Percentiles rank a stretch among this genome's conserved stretches.
These are phyloP conservation scores for Colletotrichum chrysophilum DNA, from an alignment of 2,329 filamentous ascomycete genomes.

Conservation along the genomic window DNA sequence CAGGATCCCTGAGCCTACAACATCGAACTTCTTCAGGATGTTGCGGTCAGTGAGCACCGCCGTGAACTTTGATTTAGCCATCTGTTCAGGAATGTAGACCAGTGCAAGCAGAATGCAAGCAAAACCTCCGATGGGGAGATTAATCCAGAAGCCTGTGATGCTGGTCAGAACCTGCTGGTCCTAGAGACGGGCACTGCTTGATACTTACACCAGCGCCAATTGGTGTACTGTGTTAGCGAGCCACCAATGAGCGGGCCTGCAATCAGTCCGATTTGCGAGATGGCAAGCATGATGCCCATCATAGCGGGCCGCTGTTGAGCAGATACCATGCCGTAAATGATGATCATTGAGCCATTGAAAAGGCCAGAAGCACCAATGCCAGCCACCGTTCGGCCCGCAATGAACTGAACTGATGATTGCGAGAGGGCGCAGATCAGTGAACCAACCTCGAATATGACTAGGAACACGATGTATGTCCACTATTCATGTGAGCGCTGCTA, in stretches of 20 bases:
- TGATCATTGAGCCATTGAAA: conserved; percentile 38
- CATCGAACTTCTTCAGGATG: conserved; percentile 41
- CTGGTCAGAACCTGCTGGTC: not conserved
- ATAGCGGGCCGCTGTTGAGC: conserved; percentile 33
- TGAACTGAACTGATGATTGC: conserved; percentile 47
- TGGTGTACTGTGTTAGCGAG: conserved; percentile 28
- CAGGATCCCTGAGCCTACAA: conserved; percentile 46
- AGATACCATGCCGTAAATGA: conserved; percentile 32
- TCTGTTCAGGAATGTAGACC: conserved; percentile 39
- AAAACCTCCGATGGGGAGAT: conserved; percentile 46
- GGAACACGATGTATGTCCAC: conserved; percentile 32
- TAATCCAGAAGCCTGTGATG: conserved; percentile 46
- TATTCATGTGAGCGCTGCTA: conserved; percentile 6
- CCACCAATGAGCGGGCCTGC: conserved; percentile 44
- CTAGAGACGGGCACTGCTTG: not conserved
- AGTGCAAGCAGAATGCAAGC: conserved; percentile 35
- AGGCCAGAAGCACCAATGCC: conserved; percentile 51
- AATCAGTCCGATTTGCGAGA: conserved; percentile 47
- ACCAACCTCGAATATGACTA: conserved; percentile 40
- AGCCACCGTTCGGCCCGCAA: conserved; percentile 53
- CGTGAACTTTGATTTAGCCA: conserved; percentile 32
- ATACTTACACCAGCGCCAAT: conserved; percentile 41
- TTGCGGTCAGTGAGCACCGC: conserved; percentile 30
- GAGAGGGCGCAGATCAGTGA: conserved; percentile 54
- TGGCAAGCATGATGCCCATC: conserved; percentile 31